Percentiles rank a stretch among this genome's conserved stretches.
Evolutionary conservation across 2,329 filamentous ascomycete species (phyloP).

Genomic region (Exophiala alcalophila): DNA sequence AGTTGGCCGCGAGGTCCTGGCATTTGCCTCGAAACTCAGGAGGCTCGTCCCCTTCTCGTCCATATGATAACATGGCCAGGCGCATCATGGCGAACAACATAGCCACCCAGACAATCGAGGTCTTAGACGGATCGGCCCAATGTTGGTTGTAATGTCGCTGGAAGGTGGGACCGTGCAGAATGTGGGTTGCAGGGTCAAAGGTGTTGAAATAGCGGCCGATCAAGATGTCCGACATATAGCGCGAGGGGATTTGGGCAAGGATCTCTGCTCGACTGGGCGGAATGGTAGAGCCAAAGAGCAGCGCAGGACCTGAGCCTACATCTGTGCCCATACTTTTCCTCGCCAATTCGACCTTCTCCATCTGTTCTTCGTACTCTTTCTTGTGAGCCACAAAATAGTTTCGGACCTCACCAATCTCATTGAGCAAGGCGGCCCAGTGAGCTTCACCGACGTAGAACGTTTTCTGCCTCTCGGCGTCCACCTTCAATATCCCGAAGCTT

Average conservation of each 20-base stretch:
- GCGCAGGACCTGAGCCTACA: conserved; percentile 64
- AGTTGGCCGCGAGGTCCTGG: conserved; percentile 44
- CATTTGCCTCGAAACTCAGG: conserved; percentile 60
- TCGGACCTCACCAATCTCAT: conserved; percentile 88
- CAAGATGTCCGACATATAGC: conserved; percentile 77
- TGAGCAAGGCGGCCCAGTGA: conserved; percentile 77
- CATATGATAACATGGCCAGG: conserved; percentile 61
- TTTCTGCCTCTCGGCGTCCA: conserved; percentile 71
- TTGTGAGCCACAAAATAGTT: conserved; percentile 84
- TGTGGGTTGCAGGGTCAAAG: conserved; percentile 63
- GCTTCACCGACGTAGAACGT: conserved; percentile 78
- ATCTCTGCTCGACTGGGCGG: conserved; percentile 73
- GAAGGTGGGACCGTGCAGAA: conserved; percentile 82
- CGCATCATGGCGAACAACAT: conserved; percentile 64
- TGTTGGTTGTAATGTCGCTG: conserved; percentile 66
- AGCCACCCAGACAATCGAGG: conserved; percentile 59
- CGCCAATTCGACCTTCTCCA: conserved; percentile 69
- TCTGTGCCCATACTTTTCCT: conserved; percentile 58
- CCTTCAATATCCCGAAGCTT: conserved; percentile 77
- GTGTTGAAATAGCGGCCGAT: conserved; percentile 91
- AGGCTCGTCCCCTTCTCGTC: conserved; percentile 60
- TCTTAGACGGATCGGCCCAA: conserved; percentile 58
- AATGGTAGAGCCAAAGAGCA: conserved; percentile 71
- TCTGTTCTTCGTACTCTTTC: conserved; percentile 80
- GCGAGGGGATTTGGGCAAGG: conserved; percentile 73